Evolutionary conservation across 2,329 filamentous ascomycete genomes (phyloP).

Genomic region (Rutstroemia sp.): DNA sequence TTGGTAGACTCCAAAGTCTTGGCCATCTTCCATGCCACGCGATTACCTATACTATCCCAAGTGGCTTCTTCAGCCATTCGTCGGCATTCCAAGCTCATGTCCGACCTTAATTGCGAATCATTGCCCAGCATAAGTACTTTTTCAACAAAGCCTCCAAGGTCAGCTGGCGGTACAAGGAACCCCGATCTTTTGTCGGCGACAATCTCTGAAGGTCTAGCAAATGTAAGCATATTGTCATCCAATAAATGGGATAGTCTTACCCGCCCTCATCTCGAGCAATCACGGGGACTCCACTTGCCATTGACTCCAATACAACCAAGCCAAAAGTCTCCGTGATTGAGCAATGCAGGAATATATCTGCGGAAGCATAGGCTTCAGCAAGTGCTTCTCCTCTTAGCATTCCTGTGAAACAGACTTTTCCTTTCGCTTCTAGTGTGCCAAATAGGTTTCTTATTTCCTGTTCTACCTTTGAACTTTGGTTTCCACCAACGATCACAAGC

Average conservation of each 20-base stretch:
- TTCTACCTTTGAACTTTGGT: slow-evolving; percentile 56
- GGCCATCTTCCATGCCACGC: slow-evolving; percentile 57
- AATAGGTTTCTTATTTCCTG: slow-evolving; percentile 55
- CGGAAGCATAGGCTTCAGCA: slow-evolving; percentile 59
- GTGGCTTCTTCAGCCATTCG: slow-evolving; percentile 54
- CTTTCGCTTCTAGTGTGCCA: slow-evolving; percentile 36
- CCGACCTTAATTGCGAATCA: slow-evolving; percentile 36
- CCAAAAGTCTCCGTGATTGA: slow-evolving; percentile 66
- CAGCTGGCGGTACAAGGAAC: slow-evolving; percentile 51
- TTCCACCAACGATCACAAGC: slow-evolving; percentile 61
- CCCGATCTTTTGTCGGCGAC: slow-evolving; percentile 52
- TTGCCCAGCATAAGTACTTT: slow-evolving; percentile 43
- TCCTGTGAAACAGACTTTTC: slow-evolving; percentile 58
- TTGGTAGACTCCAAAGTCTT: slow-evolving; percentile 26
- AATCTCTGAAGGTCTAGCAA: slow-evolving; percentile 52
- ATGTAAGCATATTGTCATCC: background rate
- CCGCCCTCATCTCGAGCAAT: slow-evolving; percentile 61
- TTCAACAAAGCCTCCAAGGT: slow-evolving; percentile 50
- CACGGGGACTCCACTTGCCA: slow-evolving; percentile 64
- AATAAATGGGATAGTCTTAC: background rate
- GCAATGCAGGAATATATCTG: slow-evolving; percentile 64
- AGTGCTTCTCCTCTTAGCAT: slow-evolving; percentile 54
- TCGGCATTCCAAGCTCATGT: slow-evolving; percentile 43
- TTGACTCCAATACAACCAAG: slow-evolving; percentile 61
- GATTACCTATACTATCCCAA: slow-evolving; percentile 66